phyloP scores from a whole-genome alignment of 1,284 basidiomycete species.

The Marasmius fiardii region DNA sequence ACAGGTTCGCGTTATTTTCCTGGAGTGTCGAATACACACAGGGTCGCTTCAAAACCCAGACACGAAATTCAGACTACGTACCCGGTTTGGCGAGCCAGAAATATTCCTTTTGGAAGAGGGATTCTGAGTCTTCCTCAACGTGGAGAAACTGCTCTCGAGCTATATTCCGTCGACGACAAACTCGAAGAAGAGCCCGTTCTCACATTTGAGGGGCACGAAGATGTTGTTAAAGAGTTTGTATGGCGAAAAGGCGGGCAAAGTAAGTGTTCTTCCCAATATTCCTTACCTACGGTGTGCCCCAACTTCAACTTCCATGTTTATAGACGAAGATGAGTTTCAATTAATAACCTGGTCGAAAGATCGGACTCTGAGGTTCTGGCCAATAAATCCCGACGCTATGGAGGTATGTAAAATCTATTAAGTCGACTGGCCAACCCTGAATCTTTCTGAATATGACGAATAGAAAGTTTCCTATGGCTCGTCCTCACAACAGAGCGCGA shows the following conservation, averaged over 20 bases:
- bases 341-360: constrained; percentile 98
- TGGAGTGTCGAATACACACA: background rate
- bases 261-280: constrained; percentile 25
- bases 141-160: constrained; percentile 80
- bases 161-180: constrained; percentile 56
- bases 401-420: constrained; percentile 37
- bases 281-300: too few species aligned
- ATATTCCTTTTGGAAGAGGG: constrained; percentile 91
- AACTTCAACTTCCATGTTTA: background rate
- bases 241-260: constrained; percentile 75
- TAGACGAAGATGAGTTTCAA: constrained; percentile 78
- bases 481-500: constrained; percentile 24
- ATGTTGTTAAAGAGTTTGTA: constrained; percentile 97
- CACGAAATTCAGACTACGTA: constrained; percentile 74
- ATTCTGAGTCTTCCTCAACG: constrained; percentile 89
- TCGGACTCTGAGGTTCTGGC: constrained; percentile 90
- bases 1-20: background rate
- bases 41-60: constrained; percentile 36
- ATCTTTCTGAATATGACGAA: background rate
- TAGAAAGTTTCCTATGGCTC: constrained; percentile 43
- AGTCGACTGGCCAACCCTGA: background rate
- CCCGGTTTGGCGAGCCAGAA: constrained; percentile 92
- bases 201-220: constrained; percentile 84
- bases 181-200: constrained; percentile 54
- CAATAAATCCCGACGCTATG: constrained; percentile 71